Evolutionary conservation across 352 stramenopile species (phyloP), one percentile per base, ranked within the genome.

Genomic region (Phytophthora multivora): DNA sequence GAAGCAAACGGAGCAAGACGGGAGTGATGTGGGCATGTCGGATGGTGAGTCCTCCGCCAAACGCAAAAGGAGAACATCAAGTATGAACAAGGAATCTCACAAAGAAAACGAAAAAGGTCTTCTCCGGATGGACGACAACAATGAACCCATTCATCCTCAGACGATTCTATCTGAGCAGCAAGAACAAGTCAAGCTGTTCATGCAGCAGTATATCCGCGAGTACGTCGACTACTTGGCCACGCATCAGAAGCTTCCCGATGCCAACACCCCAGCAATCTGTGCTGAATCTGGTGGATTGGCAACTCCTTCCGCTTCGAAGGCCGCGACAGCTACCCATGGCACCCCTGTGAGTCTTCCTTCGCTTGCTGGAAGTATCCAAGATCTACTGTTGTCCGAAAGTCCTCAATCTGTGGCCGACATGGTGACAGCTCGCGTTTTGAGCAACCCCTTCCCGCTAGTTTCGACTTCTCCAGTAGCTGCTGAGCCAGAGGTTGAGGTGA

Each of bases 391-490:
- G 46, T 79, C 68, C 0, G 74, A 88, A 26, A 93, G 83, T 45
- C 83, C 86, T 16, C 86, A 94, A 69, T 90, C 78, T 6, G 83
- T 94, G 8, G 70, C 76, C 5, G 75, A 87, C 3, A 60, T 72
- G 38, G 43, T 67, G 36, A 40, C 57, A 51, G 63, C 52, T 72
- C 71, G 52, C 43, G 59, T 63, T n/a, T 19, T 65, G 39, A 67
- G 23, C 39, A 62, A 61, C 15, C 40, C 63, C 6, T 47, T 51
- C 0, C 56, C 51, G 1, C 33, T 49, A 23, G 30, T 66, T 19
- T 33, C 36, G 19, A 59, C 51, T 19, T 71, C 59, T 21, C 59
- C 59, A 0, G 18, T 64, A 46, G 51, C 47, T 33, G 48, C 23
- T 23, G 51, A 77, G 13, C 52, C 63, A 0, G 56, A 70, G 19